Percentiles rank a stretch among this genome's conserved stretches.
phyloP scores from a whole-genome alignment of 179 eudicot species.

The Carnegiea gigantea region DNA sequence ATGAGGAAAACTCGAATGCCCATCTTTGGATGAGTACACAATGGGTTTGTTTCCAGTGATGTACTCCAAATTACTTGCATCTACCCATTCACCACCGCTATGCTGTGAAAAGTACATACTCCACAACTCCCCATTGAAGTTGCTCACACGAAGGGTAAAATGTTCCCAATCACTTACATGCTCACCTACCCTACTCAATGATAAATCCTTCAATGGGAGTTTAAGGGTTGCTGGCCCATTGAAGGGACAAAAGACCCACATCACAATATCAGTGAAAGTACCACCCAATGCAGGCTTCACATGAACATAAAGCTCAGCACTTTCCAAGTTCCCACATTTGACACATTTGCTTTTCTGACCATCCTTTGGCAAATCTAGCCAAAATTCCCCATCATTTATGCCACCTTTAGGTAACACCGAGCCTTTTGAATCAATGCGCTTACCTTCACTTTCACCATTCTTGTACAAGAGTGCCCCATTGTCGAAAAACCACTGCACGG shows the following conservation, averaged over 20 bases:
- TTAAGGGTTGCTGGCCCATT: slow-evolving; percentile 80
- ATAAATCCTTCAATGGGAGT: slow-evolving; percentile 42
- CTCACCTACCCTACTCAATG: slow-evolving; percentile 63
- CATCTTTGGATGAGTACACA: slow-evolving; percentile 56
- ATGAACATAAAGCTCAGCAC: slow-evolving; percentile 60
- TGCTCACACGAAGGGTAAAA: slow-evolving; percentile 76
- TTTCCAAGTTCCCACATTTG: slow-evolving; percentile 66
- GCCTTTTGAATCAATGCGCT: slow-evolving; percentile 53
- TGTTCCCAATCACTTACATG: slow-evolving; percentile 97
- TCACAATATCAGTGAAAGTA: slow-evolving; percentile 65
- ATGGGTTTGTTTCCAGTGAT: slow-evolving; percentile 55
- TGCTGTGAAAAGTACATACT: slow-evolving; percentile 75
- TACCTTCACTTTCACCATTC: slow-evolving; percentile 45
- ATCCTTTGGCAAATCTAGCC: slow-evolving; percentile 77
- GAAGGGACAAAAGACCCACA: slow-evolving; percentile 95
- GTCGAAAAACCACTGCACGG: slow-evolving; percentile 78
- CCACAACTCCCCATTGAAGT: slow-evolving; percentile 74
- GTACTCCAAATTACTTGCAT: slow-evolving; percentile 57
- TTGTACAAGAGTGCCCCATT: slow-evolving; percentile 65
- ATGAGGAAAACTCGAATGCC: slow-evolving; percentile 65
- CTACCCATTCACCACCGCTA: slow-evolving; percentile 64
- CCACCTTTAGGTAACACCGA: slow-evolving; percentile 68
- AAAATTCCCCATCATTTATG: slow-evolving; percentile 58
- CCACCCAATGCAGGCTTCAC: slow-evolving; percentile 82
- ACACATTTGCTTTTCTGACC: slow-evolving; percentile 39